phyloP scores from a whole-genome alignment of 2,329 filamentous ascomycete species.

The Alternaria sp. region DNA sequence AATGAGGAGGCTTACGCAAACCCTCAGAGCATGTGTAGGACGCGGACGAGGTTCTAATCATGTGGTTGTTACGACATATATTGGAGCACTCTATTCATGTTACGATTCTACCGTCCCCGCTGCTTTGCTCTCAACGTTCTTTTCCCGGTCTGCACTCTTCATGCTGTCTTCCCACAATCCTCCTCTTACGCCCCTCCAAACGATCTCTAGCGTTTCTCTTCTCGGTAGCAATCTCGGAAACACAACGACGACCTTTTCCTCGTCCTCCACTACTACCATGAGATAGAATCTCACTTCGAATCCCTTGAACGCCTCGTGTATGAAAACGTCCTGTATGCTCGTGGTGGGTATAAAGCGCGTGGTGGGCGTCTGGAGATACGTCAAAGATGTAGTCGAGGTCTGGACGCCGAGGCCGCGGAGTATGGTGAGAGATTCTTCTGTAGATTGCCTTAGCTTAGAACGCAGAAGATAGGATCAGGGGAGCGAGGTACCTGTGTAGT shows the following conservation, averaged over 20 bases:
- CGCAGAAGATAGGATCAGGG: not conserved
- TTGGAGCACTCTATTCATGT: not conserved
- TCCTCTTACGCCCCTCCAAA: slow-evolving; percentile 85
- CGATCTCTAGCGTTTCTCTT: slow-evolving; percentile 79
- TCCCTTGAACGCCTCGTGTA: slow-evolving; percentile 93
- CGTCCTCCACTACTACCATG: slow-evolving; percentile 87
- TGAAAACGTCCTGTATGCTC: slow-evolving; percentile 89
- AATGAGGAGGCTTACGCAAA: not conserved
- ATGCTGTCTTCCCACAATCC: slow-evolving; percentile 76
- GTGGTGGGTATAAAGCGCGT: slow-evolving; percentile 89
- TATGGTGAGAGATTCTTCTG: slow-evolving; percentile 85
- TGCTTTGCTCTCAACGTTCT: not conserved
- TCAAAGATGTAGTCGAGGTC: slow-evolving; percentile 75
- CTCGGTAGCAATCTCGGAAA: slow-evolving; percentile 84
- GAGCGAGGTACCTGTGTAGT: slow-evolving; percentile 60
- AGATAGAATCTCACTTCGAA: slow-evolving; percentile 93
- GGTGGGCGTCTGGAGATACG: slow-evolving; percentile 69
- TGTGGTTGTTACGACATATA: not conserved
- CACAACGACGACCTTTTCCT: slow-evolving; percentile 90
- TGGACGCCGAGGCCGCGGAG: slow-evolving; percentile 91
- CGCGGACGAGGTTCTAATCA: not conserved
- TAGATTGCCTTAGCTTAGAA: slow-evolving; percentile 30
- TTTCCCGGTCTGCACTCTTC: not conserved
- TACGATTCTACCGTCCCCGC: not conserved
- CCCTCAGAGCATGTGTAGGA: not conserved